A percentile compares a stretch with the other conserved stretches of the same genome.
Evolutionary conservation across 2,329 filamentous ascomycete species (phyloP).

Genomic region (Ascomycota sp.): DNA sequence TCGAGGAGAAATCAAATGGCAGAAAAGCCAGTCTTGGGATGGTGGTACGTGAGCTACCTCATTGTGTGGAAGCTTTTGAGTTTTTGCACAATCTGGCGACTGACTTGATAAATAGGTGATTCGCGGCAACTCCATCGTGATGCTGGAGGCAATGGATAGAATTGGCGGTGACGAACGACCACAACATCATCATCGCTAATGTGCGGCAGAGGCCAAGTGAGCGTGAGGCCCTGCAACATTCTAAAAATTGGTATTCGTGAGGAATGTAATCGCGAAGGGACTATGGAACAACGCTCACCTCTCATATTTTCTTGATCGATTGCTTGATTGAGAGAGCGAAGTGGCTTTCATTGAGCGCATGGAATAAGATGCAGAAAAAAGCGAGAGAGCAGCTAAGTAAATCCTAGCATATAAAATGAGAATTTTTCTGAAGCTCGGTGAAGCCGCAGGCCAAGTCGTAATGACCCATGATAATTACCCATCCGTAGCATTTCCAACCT

Average conservation of each 20-base stretch:
- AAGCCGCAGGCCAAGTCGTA: too few species aligned
- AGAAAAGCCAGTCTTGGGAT: constrained; percentile 84
- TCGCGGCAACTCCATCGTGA: constrained; percentile 92
- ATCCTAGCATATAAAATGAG: too few species aligned
- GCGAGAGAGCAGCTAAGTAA: too few species aligned
- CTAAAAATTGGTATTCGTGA: too few species aligned
- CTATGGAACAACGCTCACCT: background rate
- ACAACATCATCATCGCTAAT: constrained; percentile 12
- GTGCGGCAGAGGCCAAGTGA: constrained; percentile 1
- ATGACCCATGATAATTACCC: too few species aligned
- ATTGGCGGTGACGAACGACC: constrained; percentile 40
- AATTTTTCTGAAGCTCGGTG: too few species aligned
- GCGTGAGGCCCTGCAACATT: background rate
- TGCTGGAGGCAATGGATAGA: constrained; percentile 69
- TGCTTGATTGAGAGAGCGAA: too few species aligned
- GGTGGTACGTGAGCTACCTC: constrained; percentile 43
- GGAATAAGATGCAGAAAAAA: too few species aligned
- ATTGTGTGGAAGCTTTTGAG: background rate
- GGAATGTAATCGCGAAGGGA: too few species aligned
- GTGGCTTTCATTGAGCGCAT: too few species aligned
- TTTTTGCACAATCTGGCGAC: background rate
- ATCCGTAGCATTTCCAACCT: too few species aligned
- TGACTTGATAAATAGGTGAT: constrained; percentile 44
- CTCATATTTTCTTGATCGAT: too few species aligned
- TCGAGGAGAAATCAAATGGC: constrained; percentile 81